A percentile compares a stretch with the other conserved stretches of the same genome.
These are phyloP conservation scores for Truncatella angustata DNA, from an alignment of 2,329 filamentous ascomycete genomes.

Conservation along the genomic window DNA sequence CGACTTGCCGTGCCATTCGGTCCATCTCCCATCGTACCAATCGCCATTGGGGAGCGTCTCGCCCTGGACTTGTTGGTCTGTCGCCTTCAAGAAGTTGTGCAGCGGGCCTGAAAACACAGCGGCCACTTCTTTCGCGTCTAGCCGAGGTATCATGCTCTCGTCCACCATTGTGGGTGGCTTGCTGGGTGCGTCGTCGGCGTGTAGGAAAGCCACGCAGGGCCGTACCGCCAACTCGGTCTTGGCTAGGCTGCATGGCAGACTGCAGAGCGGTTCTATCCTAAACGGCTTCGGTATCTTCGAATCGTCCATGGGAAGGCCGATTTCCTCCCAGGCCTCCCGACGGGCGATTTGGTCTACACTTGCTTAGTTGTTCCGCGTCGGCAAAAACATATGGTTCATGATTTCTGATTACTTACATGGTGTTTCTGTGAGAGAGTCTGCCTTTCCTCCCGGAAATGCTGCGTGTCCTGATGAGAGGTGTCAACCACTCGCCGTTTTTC, in stretches of 20 bases:
- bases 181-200: conserved; percentile 48
- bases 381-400: not conserved
- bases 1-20: conserved; percentile 70
- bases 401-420: conserved; percentile 45
- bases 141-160: conserved; percentile 70
- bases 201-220: conserved; percentile 76
- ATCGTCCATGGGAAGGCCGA: conserved; percentile 77
- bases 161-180: conserved; percentile 50
- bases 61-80: conserved; percentile 48
- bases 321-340: conserved; percentile 89
- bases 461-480: conserved; percentile 58
- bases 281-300: conserved; percentile 71
- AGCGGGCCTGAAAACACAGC: conserved; percentile 92
- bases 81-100: conserved; percentile 69
- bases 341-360: conserved; percentile 72
- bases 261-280: conserved; percentile 81
- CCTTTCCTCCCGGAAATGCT: conserved; percentile 80
- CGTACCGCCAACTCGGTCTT: conserved; percentile 72
- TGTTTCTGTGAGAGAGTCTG: conserved; percentile 55
- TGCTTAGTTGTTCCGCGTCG: not conserved
- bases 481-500: not conserved
- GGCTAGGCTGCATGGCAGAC: conserved; percentile 74
- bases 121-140: conserved; percentile 88
- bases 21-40: conserved; percentile 88
- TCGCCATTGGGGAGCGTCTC: conserved; percentile 48